Evolutionary conservation across 768 basidiomycete species (phyloP), one percentile per base, ranked within the genome.

Genomic region (Panaeolus papilionaceus): DNA sequence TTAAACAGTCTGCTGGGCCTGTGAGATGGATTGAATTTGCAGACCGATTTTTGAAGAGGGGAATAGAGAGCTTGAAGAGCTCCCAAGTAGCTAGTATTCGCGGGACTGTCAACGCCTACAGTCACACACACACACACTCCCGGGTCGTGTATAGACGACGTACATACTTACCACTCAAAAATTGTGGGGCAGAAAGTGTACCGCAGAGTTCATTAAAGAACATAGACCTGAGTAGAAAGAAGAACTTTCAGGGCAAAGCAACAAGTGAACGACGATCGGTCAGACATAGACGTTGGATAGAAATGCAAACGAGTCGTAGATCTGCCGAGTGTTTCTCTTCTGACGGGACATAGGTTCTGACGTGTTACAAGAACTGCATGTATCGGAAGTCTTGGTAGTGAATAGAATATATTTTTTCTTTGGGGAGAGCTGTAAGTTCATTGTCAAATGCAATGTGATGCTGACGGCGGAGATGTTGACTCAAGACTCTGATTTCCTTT

Each of bases 391-490:
- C 47, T 49, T 49, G 47, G 20, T 49, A 49, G 23, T 23, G 23
- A 23, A 23, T 23, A 23, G 23, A 23, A 20, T 26, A 8, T 20
- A 49, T 49, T 7, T 49, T 49, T 49, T 23, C 20, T 49, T 26
- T 23, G 20, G 6, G 33, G 33, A 33, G 33, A 23, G 5, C 20
- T 20, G 20, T 18, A 9, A 8, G 6, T 45, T 45, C 45, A 18
- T 45, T 45, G 45, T 40, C 39, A 40, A 40, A 18, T 16, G n/a
- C 18, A 45, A 45, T 45, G 16, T 16, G 16, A 45, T 45, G 18
- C 33, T n/a, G 47, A 49, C 54, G 54, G 54, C 54, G 54, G 54
- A 58, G 54, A 28, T 58, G 54, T 58, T 58, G 28, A 58, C 14
- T 12, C 54, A n/a, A 28, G 14, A 16, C 14, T 28, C 54, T 58